Percentiles rank a stretch among this genome's conserved stretches.
These are phyloP conservation scores for Coprinellus aureogranulatus DNA, from an alignment of 768 basidiomycete species.

Conservation along the genomic window DNA sequence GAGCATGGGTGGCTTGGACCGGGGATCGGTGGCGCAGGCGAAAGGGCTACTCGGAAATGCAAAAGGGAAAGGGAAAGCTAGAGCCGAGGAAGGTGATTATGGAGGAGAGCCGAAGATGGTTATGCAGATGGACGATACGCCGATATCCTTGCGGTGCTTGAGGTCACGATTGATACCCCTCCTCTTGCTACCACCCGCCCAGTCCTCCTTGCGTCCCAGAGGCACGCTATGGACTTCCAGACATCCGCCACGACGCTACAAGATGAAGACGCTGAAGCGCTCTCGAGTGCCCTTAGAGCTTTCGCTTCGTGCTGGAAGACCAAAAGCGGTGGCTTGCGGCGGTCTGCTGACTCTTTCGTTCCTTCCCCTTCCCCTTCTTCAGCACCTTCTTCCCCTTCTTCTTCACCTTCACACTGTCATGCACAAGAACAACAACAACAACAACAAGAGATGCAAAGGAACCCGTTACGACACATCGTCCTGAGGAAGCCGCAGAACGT, in stretches of 20 bases:
- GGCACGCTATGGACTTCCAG: background rate
- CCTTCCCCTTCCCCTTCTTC: too few relatives aligned
- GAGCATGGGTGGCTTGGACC: background rate
- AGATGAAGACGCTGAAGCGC: background rate
- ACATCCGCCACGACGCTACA: background rate
- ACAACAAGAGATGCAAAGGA: background rate
- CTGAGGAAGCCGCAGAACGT: constrained; percentile 50
- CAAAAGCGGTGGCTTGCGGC: too few relatives aligned
- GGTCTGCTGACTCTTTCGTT: too few relatives aligned
- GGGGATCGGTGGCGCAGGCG: background rate
- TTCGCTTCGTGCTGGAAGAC: background rate
- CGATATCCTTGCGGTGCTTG: constrained; percentile 22
- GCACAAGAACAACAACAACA: too few relatives aligned
- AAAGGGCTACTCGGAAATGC: too few relatives aligned
- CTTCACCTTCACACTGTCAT: too few relatives aligned
- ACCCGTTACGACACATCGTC: constrained; percentile 42
- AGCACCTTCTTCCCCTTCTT: too few relatives aligned
- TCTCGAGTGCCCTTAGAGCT: background rate
- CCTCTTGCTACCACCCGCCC: constrained; percentile 15
- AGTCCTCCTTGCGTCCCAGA: background rate
- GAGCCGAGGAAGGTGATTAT: background rate
- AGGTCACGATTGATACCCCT: constrained; percentile 36
- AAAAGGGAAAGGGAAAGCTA: constrained; percentile 2
- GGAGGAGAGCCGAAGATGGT: too few relatives aligned
- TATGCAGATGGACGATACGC: background rate